phyloP scores from a whole-genome alignment of 192 early-diverging fungal genomes.

The Phlyctochytrium arcticum region DNA sequence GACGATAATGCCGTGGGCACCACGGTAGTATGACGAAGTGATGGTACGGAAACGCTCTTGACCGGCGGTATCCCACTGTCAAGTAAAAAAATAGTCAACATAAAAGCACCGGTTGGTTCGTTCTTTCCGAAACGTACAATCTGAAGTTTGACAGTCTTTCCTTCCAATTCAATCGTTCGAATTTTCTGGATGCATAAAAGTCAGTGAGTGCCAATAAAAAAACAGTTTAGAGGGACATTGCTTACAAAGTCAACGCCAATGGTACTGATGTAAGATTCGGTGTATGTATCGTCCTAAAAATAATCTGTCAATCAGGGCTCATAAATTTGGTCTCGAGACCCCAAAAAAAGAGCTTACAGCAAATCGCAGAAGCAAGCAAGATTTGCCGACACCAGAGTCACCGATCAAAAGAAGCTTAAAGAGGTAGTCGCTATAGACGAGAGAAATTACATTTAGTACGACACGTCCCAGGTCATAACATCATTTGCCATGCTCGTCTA shows the following conservation, averaged over 20 bases:
- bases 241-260: conserved; percentile 98
- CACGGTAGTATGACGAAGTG: conserved; percentile 96
- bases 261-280: conserved; percentile 96
- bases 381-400: conserved; percentile 98
- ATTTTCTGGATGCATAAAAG: conserved; percentile 73
- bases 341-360: too few species aligned
- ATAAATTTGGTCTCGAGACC: too few species aligned
- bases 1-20: conserved; percentile 97
- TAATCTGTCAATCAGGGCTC: too few species aligned
- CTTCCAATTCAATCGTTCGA: conserved; percentile 96
- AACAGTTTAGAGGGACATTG: neutral
- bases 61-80: conserved; percentile 94
- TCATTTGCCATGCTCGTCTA: too few species aligned
- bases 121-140: conserved; percentile 66
- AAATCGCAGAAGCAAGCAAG: conserved; percentile 93
- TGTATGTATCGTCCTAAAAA: conserved; percentile 97
- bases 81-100: neutral
- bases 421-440: conserved; percentile 79
- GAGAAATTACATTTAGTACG: too few species aligned
- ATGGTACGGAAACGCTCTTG: conserved; percentile 99
- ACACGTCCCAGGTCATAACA: too few species aligned
- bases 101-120: too few species aligned
- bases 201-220: neutral
- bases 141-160: conserved; percentile 97
- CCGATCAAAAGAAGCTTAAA: conserved; percentile 99